Evolutionary conservation across 2,329 filamentous ascomycete genomes (phyloP), one percentile per base, ranked within the genome.

Genomic region (Apiospora koreana): DNA sequence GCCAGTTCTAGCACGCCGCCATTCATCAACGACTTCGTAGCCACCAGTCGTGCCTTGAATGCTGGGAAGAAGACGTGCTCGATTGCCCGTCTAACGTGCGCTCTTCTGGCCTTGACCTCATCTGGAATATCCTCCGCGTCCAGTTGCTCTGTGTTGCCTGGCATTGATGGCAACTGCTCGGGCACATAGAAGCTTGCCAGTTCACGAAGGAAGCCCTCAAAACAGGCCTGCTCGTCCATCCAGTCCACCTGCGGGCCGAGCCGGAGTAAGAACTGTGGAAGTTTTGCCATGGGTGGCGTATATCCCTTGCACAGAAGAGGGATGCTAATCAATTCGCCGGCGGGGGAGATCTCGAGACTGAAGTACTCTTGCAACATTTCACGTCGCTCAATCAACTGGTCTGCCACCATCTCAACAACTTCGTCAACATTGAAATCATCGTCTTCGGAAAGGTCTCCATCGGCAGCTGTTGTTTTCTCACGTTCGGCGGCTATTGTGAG

Each of bases 301-400:
- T 99, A 99, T 0, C 94, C 94, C 81, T 95, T 97, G 64, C 97
- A 81, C 45, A 99, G 85, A 10, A 99, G 85, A 0, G 96, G 97
- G 21, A 99, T 91, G 41, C 90, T 90, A 65, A 92, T 81, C 2
- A 99, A 84, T 68, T 95, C 89, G 16, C 95, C 95, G 0, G 92
- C 86, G 1, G 91, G 89, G 0, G 93, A 93, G 45, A 99, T 90
- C 69, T 95, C 91, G 62, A 99, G 83, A 0, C 92, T 92, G 80
- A 99, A 98, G 81, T 99, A 99, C 80, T 99, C 96, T 2, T 88
- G 85, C 0, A 99, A 87, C 93, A 99, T 97, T 76, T 95, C 92
- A 45, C 93, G 87, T 14, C 92, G 89, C 73, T 91, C 88, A 42
- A 97, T 86, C 2, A 98, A 85, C 74, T 94, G 91, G 2, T 86